Evolutionary conservation across 1,284 basidiomycete species (phyloP).

Genomic region (Puccinia novopanici): DNA sequence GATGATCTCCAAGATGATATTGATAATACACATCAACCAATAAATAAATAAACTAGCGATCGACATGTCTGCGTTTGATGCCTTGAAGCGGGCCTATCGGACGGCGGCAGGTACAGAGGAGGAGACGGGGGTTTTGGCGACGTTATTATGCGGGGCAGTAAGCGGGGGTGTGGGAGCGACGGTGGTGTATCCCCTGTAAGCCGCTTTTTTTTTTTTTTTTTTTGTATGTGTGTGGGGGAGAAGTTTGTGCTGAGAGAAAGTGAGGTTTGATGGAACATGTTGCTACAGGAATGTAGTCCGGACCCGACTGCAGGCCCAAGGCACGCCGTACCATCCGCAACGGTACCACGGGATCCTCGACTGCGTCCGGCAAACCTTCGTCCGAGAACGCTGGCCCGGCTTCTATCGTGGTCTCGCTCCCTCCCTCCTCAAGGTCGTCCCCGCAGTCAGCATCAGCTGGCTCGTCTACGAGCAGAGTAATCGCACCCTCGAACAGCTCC

Average conservation of each 20-base stretch:
- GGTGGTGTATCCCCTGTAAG: slow-evolving; percentile 59
- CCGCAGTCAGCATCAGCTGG: slow-evolving; percentile 90
- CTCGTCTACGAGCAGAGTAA: slow-evolving; percentile 60
- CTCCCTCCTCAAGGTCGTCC: slow-evolving; percentile 77
- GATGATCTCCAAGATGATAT: too few species aligned
- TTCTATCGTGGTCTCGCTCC: slow-evolving; percentile 82
- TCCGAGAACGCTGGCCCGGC: slow-evolving; percentile 84
- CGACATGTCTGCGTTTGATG: slow-evolving; percentile 61
- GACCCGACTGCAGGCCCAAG: slow-evolving; percentile 91
- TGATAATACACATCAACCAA: not conserved
- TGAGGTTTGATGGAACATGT: not conserved
- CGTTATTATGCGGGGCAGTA: slow-evolving; percentile 60
- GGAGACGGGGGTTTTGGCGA: slow-evolving; percentile 59
- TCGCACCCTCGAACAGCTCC: slow-evolving; percentile 26
- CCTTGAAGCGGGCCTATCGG: slow-evolving; percentile 61
- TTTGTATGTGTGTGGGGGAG: too few species aligned
- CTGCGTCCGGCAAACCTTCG: slow-evolving; percentile 78
- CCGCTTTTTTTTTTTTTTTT: not conserved
- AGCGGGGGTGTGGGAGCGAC: slow-evolving; percentile 61
- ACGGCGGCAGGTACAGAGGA: slow-evolving; percentile 58
- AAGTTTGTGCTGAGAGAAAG: too few species aligned
- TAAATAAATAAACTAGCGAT: slow-evolving; percentile 52
- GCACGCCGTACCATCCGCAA: slow-evolving; percentile 86
- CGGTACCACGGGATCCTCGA: slow-evolving; percentile 84
- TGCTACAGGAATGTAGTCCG: slow-evolving; percentile 77